Percentiles rank a stretch among this genome's conserved stretches.
phyloP scores from a whole-genome alignment of 768 basidiomycete species.

The Phaffia tasmanica region DNA sequence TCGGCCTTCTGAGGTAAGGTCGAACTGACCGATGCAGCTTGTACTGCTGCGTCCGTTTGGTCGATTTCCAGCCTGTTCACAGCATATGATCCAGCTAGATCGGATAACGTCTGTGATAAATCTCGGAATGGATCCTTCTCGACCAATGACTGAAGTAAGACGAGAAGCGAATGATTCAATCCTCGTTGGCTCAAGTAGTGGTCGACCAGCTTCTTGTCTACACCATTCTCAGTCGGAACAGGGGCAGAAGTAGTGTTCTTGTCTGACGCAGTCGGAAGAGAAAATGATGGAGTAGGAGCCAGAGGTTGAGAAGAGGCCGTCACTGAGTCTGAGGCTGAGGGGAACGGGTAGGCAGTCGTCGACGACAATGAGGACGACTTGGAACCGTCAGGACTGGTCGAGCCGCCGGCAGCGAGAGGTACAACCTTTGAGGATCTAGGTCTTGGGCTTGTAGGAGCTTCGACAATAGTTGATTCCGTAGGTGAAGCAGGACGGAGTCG shows the following conservation, averaged over 20 bases:
- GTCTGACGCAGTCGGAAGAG: not conserved
- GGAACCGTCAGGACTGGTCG: not conserved
- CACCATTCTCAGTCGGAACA: not conserved
- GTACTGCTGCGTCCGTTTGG: not conserved
- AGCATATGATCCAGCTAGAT: constrained; percentile 14
- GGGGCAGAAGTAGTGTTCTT: not conserved
- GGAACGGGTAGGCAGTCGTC: constrained; percentile 3
- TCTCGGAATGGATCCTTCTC: constrained; percentile 22
- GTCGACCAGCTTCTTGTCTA: constrained; percentile 13
- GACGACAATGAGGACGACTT: too few relatives aligned
- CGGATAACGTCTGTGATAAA: constrained; percentile 14
- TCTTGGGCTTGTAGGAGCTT: too few relatives aligned
- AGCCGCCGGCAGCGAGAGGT: not conserved
- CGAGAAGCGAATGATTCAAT: constrained; percentile 22
- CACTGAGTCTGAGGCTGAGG: constrained; percentile 9
- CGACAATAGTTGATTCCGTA: too few relatives aligned
- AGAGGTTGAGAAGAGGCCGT: constrained; percentile 9
- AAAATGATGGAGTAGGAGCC: constrained; percentile 1
- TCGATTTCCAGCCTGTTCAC: constrained; percentile 15
- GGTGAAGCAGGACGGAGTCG: too few relatives aligned
- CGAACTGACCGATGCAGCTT: not conserved
- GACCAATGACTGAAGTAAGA: constrained; percentile 20
- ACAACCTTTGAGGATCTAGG: not conserved
- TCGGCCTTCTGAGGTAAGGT: not conserved
- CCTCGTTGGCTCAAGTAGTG: constrained; percentile 22